Percentiles rank a stretch among this genome's conserved stretches.
phyloP scores from a whole-genome alignment of 768 basidiomycete species.

The Paxillus ammoniavirescens region DNA sequence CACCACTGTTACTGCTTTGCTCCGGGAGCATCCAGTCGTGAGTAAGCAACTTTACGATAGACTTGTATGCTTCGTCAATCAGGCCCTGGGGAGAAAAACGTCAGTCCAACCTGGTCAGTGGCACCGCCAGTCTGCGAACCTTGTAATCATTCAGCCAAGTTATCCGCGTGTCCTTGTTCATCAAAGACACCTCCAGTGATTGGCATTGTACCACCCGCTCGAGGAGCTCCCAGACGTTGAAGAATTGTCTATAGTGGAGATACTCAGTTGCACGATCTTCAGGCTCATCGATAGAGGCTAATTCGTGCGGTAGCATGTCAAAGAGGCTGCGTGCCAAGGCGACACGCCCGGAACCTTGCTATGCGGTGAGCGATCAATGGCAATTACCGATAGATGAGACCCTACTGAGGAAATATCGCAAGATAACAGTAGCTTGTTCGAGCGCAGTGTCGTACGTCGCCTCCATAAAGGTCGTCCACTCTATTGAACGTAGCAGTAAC shows the following conservation, averaged over 20 bases:
- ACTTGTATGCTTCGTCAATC: conserved; percentile 62
- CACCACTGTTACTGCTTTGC: conserved; percentile 41
- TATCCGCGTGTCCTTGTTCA: conserved; percentile 55
- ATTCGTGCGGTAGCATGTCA: conserved; percentile 59
- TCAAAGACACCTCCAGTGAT: conserved; percentile 52
- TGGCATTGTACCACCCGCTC: conserved; percentile 61
- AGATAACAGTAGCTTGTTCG: conserved; percentile 82
- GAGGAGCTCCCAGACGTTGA: conserved; percentile 68
- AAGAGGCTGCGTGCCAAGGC: conserved; percentile 62
- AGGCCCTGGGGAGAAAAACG: conserved; percentile 39
- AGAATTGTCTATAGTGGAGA: conserved; percentile 78
- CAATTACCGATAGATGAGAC: neutral
- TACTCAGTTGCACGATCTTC: conserved; percentile 75
- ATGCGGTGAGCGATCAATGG: neutral
- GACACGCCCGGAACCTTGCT: conserved; percentile 68
- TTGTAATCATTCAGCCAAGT: conserved; percentile 68
- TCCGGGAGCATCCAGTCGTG: conserved; percentile 75
- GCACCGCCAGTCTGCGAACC: conserved; percentile 30
- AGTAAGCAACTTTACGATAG: conserved; percentile 68
- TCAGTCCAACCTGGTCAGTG: neutral
- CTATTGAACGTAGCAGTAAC: conserved; percentile 80
- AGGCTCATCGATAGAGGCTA: conserved; percentile 60
- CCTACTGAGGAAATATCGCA: conserved; percentile 88
- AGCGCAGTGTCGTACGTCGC: conserved; percentile 76
- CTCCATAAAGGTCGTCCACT: conserved; percentile 85